phyloP scores from a whole-genome alignment of 2,329 filamentous ascomycete genomes.

The Pseudogymnoascus sp. region DNA sequence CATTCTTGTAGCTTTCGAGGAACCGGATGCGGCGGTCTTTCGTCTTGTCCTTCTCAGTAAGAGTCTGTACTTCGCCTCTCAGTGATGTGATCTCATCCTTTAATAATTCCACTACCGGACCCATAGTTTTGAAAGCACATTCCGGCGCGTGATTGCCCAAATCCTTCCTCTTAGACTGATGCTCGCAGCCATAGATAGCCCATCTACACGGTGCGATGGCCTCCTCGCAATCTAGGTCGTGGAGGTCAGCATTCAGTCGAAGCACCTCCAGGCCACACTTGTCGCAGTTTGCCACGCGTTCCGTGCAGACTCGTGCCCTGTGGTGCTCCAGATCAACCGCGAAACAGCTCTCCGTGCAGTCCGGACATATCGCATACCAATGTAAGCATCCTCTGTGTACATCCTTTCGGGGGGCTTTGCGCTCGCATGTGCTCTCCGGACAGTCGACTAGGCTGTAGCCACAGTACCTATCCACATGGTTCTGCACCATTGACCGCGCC shows the following conservation, averaged over 20 bases:
- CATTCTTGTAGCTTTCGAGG: slow-evolving; percentile 31
- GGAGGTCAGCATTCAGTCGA: slow-evolving; percentile 21
- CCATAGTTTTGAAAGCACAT: slow-evolving; percentile 48
- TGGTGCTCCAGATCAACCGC: slow-evolving; percentile 44
- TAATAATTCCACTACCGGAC: slow-evolving; percentile 41
- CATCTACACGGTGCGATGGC: slow-evolving; percentile 39
- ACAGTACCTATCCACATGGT: slow-evolving; percentile 52
- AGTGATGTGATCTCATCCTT: slow-evolving; percentile 36
- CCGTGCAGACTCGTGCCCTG: slow-evolving; percentile 38
- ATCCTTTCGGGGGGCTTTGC: slow-evolving; percentile 45
- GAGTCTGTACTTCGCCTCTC: slow-evolving; percentile 39
- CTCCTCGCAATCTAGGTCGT: slow-evolving; percentile 40
- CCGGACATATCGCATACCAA: slow-evolving; percentile 42
- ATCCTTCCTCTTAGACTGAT: slow-evolving; percentile 32
- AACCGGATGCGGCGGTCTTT: slow-evolving; percentile 38
- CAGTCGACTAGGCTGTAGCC: slow-evolving; percentile 50
- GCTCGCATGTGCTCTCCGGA: slow-evolving; percentile 44
- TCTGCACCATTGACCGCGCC: slow-evolving; percentile 46
- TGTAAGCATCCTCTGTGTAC: slow-evolving; percentile 49
- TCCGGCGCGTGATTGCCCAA: slow-evolving; percentile 39
- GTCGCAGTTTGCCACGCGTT: slow-evolving; percentile 25
- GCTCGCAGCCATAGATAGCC: slow-evolving; percentile 42
- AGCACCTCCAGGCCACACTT: slow-evolving; percentile 24
- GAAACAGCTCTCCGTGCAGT: slow-evolving; percentile 42
- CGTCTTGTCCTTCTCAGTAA: slow-evolving; percentile 34